Conservation (phyloP, 176 grass and related monocot species). For the Bonia amplexicaulis region DNA sequence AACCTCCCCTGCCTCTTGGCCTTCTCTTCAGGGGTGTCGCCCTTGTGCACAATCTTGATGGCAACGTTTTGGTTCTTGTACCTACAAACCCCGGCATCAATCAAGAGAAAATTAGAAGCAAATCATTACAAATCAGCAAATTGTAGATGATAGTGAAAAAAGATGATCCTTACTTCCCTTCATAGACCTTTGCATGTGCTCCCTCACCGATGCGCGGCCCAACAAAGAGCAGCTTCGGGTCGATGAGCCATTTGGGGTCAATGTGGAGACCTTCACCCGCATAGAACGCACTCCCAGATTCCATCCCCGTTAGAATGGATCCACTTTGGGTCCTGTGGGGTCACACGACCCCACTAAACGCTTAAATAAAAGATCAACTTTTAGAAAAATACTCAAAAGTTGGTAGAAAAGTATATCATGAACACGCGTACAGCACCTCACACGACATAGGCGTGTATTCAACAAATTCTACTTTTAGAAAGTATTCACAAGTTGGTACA, state of each 20-base stretch:
- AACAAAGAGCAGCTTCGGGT: conserved; percentile 90
- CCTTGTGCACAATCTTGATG: conserved; percentile 91
- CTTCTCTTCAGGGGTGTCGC: conserved; percentile 74
- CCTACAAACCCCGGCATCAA: conserved; percentile 46
- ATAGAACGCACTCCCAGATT: conserved; percentile 57
- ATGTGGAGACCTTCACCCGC: conserved; percentile 46
- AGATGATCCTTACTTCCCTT: conserved; percentile 78
- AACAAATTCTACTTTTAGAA: not conserved
- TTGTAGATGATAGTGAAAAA: not conserved
- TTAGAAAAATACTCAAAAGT: conserved; percentile 15
- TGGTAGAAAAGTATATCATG: conserved; percentile 19
- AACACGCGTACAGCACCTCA: not conserved
- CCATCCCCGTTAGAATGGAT: conserved; percentile 39
- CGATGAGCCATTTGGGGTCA: conserved; percentile 88
- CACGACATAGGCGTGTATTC: not conserved
- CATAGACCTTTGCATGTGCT: conserved; percentile 85
- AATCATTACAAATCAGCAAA: conserved; percentile 22
- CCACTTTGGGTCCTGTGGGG: conserved; percentile 17
- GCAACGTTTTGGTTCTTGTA: conserved; percentile 97
- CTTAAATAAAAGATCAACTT: conserved; percentile 26
- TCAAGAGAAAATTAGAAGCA: conserved; percentile 20
- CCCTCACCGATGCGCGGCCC: conserved; percentile 86
- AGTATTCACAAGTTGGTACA: not conserved
- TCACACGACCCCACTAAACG: conserved; percentile 30
- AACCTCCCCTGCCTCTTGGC: conserved; percentile 77